Base-by-base conservation (phyloP, 78 protist genomes). In the Dictyostelium purpureum region DNA sequence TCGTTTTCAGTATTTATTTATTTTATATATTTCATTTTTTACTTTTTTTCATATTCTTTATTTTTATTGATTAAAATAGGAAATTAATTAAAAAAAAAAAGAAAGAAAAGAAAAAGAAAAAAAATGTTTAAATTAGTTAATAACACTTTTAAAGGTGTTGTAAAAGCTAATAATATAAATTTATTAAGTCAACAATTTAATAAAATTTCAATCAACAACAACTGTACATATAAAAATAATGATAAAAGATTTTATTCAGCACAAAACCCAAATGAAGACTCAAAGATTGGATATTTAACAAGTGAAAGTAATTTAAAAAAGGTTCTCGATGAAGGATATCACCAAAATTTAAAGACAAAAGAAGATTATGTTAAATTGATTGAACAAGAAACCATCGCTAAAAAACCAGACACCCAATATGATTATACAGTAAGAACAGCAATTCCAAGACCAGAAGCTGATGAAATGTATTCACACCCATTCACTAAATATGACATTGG, bases 381-480 rank as follows among this genome's bases (percentile, higher is more conserved):
- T 63, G 33, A 18, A 33, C n/a, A 63, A 10, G 71, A 63, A 63
- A 11, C 71, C 11, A 28, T 4, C 0, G n/a, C 21, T 28, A 63
- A 63, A 0, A 63, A 28, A 28, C 42, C 26, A 63, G 71, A 33
- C 4, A 10, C 12, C 16, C 4, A 5, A 1, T 70, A 71, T 43
- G 16, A 37, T 26, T 70, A 33, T 42, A 37, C 54, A 0, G 73
- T 83, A 11, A 59, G 45, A 24, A 7, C 35, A 11, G 33, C 80
- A 19, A 47, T 83, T 5, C 75, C 80, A 37, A 12, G 33, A 16
- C 90, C 90, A 35, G 57, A 67, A 10, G 49, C 4, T 6, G 90
- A 83, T n/a, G 90, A 83, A 40, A 6, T 19, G 10, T 37, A 69
- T 28, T 2, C 49, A 7, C 69, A 70, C 0, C 38, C 40, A 47